A percentile compares a stretch with the other conserved stretches of the same genome.
phyloP scores from a whole-genome alignment of 306 rosid genomes.

The Cucumis melo region DNA sequence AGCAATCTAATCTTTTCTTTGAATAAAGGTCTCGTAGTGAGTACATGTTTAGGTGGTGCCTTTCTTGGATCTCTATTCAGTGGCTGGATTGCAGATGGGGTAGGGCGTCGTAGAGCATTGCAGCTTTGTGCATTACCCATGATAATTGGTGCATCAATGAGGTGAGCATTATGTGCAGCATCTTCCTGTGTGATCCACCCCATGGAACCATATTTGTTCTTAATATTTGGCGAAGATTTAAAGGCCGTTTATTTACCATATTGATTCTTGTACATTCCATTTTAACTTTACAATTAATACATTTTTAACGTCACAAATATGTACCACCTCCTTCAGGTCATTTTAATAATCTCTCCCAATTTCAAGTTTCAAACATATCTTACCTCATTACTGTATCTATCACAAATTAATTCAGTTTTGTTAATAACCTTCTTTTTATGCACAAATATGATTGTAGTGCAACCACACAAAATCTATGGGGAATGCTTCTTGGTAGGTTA shows the following conservation, averaged over 20 bases:
- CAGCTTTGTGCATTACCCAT: conserved; percentile 84
- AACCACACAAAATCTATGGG: conserved; percentile 64
- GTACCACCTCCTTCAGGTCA: background rate
- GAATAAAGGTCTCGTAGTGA: conserved; percentile 79
- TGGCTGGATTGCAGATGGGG: conserved; percentile 82
- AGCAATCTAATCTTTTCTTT: background rate
- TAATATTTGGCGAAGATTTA: background rate
- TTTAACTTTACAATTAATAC: background rate
- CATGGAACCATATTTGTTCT: background rate
- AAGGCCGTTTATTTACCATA: background rate
- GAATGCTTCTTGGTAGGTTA: conserved; percentile 93
- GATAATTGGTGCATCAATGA: conserved; percentile 85
- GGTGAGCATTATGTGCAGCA: conserved; percentile 25
- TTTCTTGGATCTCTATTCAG: conserved; percentile 72
- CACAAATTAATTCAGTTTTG: background rate
- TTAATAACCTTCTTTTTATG: background rate
- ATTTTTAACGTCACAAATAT: background rate
- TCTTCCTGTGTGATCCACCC: background rate
- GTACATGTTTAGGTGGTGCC: conserved; percentile 94
- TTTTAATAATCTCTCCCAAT: background rate
- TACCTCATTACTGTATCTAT: background rate
- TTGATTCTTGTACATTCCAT: background rate
- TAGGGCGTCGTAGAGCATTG: conserved; percentile 91
- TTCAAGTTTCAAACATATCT: background rate
- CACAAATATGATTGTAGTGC: conserved; percentile 42